Percentiles rank a stretch among this genome's conserved stretches.
Evolutionary conservation across 768 basidiomycete species (phyloP).

Genomic region (Hysterangium stoloniferum): DNA sequence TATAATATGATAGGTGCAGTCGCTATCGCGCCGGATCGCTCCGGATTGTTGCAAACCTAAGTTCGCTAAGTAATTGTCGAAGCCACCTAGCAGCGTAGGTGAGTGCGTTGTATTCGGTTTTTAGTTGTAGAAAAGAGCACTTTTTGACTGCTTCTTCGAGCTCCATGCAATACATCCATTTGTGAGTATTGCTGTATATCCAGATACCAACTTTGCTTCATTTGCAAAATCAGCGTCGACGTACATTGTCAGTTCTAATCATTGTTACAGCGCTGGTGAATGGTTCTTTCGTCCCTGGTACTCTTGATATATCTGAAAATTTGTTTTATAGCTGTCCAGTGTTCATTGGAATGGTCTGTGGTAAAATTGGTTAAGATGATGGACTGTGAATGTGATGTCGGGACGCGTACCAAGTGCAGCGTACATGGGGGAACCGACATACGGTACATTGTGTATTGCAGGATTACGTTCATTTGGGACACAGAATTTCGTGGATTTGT

Average conservation of each 20-base stretch:
- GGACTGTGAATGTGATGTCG: slow-evolving; percentile 33
- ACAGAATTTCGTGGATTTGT: not conserved
- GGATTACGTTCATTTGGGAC: not conserved
- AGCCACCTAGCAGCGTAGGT: slow-evolving; percentile 17
- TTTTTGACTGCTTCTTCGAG: slow-evolving; percentile 24
- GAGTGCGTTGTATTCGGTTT: slow-evolving; percentile 29
- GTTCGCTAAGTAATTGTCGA: slow-evolving; percentile 14
- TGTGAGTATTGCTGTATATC: slow-evolving; percentile 16
- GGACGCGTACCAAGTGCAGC: slow-evolving; percentile 15
- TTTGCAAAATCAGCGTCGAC: slow-evolving; percentile 16
- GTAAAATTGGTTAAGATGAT: slow-evolving; percentile 27
- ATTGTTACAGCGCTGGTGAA: not conserved
- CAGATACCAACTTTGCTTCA: not conserved
- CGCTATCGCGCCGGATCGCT: slow-evolving; percentile 19
- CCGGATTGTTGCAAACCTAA: slow-evolving; percentile 20
- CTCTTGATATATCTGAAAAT: slow-evolving; percentile 35
- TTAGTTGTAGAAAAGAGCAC: slow-evolving; percentile 27
- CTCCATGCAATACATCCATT: slow-evolving; percentile 26
- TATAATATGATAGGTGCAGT: slow-evolving; percentile 32
- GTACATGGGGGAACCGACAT: slow-evolving; percentile 30
- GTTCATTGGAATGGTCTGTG: slow-evolving; percentile 23
- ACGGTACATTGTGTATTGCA: slow-evolving; percentile 15
- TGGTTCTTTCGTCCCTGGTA: slow-evolving; percentile 17
- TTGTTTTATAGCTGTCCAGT: slow-evolving; percentile 34
- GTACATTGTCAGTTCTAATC: slow-evolving; percentile 11